Conservation (phyloP, 2,329 filamentous ascomycete genomes). For the Calonectria naviculata region DNA sequence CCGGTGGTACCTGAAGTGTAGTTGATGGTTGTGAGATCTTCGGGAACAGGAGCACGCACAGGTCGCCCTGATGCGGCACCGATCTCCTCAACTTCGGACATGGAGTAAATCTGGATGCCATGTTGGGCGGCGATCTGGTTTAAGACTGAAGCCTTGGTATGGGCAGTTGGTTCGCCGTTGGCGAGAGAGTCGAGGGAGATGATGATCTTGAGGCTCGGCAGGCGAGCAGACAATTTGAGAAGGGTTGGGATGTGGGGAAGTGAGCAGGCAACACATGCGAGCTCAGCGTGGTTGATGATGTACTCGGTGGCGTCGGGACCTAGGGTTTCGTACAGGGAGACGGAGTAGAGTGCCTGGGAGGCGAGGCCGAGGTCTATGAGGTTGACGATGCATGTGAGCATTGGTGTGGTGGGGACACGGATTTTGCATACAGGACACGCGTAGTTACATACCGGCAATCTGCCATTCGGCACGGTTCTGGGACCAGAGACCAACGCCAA, state of each 20-base stretch:
- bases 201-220: constrained; percentile 88
- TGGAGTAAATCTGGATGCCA: constrained; percentile 82
- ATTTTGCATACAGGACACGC: not conserved
- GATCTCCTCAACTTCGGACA: constrained; percentile 83
- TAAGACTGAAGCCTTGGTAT: constrained; percentile 84
- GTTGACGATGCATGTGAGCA: constrained; percentile 20
- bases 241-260: constrained; percentile 84
- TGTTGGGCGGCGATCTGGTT: constrained; percentile 78
- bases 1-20: constrained; percentile 91
- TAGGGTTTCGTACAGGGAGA: constrained; percentile 96
- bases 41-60: constrained; percentile 76
- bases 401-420: not conserved
- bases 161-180: constrained; percentile 78
- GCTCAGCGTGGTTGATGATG: constrained; percentile 90
- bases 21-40: constrained; percentile 89
- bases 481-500: constrained; percentile 86
- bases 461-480: constrained; percentile 91
- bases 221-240: constrained; percentile 80
- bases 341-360: constrained; percentile 88
- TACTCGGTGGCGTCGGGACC: constrained; percentile 92
- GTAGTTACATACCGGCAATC: constrained; percentile 69
- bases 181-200: constrained; percentile 87
- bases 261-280: constrained; percentile 81
- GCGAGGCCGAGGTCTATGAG: constrained; percentile 81
- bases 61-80: constrained; percentile 77